Base-by-base conservation (phyloP, 768 basidiomycete species). In the Boletus pseudo-olivaceus region DNA sequence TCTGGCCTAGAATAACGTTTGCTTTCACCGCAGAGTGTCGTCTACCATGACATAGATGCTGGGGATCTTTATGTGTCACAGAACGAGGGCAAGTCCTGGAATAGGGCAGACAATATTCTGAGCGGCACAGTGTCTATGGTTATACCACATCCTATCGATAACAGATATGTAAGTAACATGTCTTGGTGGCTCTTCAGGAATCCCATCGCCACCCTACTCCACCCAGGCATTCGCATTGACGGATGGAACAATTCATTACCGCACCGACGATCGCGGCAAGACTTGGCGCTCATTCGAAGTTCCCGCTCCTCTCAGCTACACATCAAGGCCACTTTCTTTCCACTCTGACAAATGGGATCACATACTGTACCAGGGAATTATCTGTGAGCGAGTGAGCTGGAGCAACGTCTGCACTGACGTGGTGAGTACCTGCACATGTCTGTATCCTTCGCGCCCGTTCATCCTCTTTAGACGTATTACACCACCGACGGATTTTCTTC, bases 151-250 rank as follows among this genome's bases (percentile, higher is more conserved):
- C 96, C 97, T 1, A 85, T 85, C 63, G 81, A 96, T 67, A 90
- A 84, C 57, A 76, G 79, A 54, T 84, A 84, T 68, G 91, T 90
- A 62, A 48, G 80, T 76, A 14, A 35, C 38, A 9, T 38, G 12
- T 41, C 44, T 44, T 20, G 30, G 23, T 47, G 8, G 34, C 37
- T 42, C 40, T 45, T 45, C 49, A 30, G 44, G 30, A 56, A 40
- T 43, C 49, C 15, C 44, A 51, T 39, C 23, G 5, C n/a, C 39
- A 12, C 7, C 41, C 35, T 20, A 19, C 35, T 41, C 23, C 46
- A 50, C 47, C 8, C 61, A 96, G 93, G 95, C 92, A 0, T 98
- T 97, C 67, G 85, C 89, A 34, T 74, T 99, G 54, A 90, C 93
- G 4, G 75, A 80, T 27, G 76, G 76, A n/a, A 83, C 56, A 11